Evolutionary conservation across 2,329 filamentous ascomycete genomes (phyloP).

Genomic region (Aspergillus jensenii): DNA sequence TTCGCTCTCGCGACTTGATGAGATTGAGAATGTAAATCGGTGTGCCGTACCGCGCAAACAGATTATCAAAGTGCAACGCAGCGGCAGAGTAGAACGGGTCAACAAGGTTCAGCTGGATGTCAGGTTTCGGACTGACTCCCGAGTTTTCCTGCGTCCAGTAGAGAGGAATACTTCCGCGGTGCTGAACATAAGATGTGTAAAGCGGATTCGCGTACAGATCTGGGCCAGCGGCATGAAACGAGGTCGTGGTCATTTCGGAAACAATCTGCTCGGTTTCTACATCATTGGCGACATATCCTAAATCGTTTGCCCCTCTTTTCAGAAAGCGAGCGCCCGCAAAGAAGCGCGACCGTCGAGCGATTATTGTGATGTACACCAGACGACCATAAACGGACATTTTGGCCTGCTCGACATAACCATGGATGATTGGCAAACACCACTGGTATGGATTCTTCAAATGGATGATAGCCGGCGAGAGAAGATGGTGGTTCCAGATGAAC

Average conservation of each 20-base stretch:
- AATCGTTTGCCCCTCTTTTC: constrained; percentile 90
- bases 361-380: constrained; percentile 86
- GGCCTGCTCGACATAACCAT: constrained; percentile 93
- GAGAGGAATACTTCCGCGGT: constrained; percentile 91
- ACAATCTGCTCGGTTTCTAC: constrained; percentile 99
- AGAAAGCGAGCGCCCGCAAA: constrained; percentile 94
- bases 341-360: constrained; percentile 85
- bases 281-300: constrained; percentile 96
- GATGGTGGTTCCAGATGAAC: constrained; percentile 97
- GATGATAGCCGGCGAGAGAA: constrained; percentile 71
- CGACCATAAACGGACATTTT: constrained; percentile 83
- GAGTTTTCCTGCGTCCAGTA: constrained; percentile 98
- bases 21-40: constrained; percentile 91
- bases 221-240: constrained; percentile 88
- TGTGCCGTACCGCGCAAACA: constrained; percentile 90
- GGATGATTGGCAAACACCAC: constrained; percentile 94
- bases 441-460: constrained; percentile 80
- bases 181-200: constrained; percentile 95
- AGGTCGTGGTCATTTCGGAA: constrained; percentile 89
- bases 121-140: constrained; percentile 92
- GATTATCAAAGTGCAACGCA: constrained; percentile 88
- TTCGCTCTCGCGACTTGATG: constrained; percentile 84
- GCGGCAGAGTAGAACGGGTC: constrained; percentile 95
- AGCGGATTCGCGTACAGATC: constrained; percentile 82
- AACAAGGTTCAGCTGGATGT: constrained; percentile 91